Evolutionary conservation across 108 stramenopile genomes (phyloP).

Genomic region (Thalassiosira profunda): DNA sequence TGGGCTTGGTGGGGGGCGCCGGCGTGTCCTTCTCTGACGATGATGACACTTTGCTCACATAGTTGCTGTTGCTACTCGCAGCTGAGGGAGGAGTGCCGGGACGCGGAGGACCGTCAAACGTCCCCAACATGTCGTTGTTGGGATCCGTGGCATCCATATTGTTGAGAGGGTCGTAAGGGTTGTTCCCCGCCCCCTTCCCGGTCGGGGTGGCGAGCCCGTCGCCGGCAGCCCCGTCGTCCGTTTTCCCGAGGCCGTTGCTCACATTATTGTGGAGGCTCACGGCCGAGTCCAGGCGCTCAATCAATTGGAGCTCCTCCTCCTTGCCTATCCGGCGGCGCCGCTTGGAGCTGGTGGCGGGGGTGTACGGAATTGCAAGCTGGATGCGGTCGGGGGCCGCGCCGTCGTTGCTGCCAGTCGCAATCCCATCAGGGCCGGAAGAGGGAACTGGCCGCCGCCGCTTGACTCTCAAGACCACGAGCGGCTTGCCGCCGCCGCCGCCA

Average conservation of each 20-base stretch:
- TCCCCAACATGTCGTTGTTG: no score
- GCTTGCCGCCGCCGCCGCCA: no score
- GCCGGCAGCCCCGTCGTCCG: not conserved
- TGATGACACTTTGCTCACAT: not conserved
- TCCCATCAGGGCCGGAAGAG: not conserved
- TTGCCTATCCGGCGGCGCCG: not conserved
- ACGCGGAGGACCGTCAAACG: no score
- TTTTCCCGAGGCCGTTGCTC: not conserved
- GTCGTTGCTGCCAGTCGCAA: not conserved
- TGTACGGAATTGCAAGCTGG: conserved; percentile 1
- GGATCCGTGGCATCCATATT: no score
- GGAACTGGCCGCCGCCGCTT: not conserved
- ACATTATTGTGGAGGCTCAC: not conserved
- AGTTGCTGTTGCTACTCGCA: not conserved
- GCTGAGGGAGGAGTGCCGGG: conserved; percentile 7
- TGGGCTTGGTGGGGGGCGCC: conserved; percentile 26
- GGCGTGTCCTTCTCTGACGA: not conserved
- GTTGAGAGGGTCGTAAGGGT: no score
- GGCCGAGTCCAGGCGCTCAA: conserved; percentile 1
- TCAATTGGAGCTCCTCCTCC: conserved; percentile 1
- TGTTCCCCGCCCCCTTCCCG: conserved; percentile 1
- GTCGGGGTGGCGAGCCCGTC: not conserved
- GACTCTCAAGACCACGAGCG: conserved; percentile 1
- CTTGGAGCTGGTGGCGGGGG: not conserved
- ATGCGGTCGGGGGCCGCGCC: conserved; percentile 2